Evolutionary conservation across 345 rosid species (phyloP).

Genomic region (Populus euphratica): DNA sequence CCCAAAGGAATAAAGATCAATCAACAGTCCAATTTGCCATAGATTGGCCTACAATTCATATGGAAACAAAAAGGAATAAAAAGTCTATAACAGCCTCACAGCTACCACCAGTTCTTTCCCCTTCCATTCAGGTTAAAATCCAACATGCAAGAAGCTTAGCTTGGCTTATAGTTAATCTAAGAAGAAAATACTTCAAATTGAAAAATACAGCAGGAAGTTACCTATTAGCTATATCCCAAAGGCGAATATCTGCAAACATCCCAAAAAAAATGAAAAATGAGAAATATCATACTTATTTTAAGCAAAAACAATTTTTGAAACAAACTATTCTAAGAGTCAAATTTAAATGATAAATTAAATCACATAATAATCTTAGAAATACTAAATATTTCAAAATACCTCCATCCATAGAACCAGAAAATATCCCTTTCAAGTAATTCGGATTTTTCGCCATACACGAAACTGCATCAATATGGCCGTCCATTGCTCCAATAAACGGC

Average conservation of each 20-base stretch:
- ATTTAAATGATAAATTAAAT: not conserved
- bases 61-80: not conserved
- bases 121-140: not conserved
- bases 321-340: not conserved
- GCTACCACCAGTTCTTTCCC: not conserved
- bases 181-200: not conserved
- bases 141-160: not conserved
- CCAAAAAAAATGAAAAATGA: not conserved
- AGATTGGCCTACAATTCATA: not conserved
- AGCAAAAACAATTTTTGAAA: not conserved
- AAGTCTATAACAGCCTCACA: not conserved
- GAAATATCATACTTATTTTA: not conserved
- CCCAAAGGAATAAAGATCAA: not conserved
- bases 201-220: conserved; percentile 16
- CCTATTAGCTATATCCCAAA: conserved; percentile 94
- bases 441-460: conserved; percentile 98
- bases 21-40: not conserved
- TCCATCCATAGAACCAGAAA: conserved; percentile 98
- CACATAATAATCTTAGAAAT: not conserved
- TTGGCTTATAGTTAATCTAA: not conserved
- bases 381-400: conserved; percentile 31
- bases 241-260: conserved; percentile 71
- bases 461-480: conserved; percentile 77
- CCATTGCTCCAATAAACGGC: conserved; percentile 96
- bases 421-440: conserved; percentile 70